These are phyloP conservation scores for Pythium aquatile DNA, from an alignment of 352 stramenopile species.

Conservation along the genomic window DNA sequence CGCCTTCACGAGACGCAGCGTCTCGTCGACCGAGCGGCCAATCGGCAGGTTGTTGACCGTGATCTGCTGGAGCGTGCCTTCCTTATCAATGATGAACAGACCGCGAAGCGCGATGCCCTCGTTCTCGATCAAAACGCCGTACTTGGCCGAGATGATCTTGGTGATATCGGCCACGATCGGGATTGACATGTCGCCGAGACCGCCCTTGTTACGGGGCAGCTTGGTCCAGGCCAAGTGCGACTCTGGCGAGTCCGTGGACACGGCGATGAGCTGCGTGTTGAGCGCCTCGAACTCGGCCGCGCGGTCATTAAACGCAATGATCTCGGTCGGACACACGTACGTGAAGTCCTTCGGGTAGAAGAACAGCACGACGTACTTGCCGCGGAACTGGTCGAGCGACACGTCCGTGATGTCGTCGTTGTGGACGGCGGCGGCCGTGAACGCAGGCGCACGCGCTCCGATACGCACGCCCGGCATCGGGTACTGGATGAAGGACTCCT, in stretches of 20 bases:
- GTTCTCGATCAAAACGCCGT: slow-evolving; percentile 88
- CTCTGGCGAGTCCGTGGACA: slow-evolving; percentile 90
- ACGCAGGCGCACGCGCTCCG: slow-evolving; percentile 61
- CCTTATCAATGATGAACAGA: slow-evolving; percentile 93
- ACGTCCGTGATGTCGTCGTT: slow-evolving; percentile 85
- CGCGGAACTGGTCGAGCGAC: slow-evolving; percentile 78
- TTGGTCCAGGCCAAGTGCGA: slow-evolving; percentile 90
- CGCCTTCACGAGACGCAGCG: slow-evolving; percentile 89
- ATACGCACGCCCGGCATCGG: slow-evolving; percentile 54
- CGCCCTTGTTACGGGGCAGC: slow-evolving; percentile 87
- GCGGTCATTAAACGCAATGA: slow-evolving; percentile 89
- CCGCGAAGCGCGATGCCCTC: slow-evolving; percentile 85
- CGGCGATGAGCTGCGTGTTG: slow-evolving; percentile 87
- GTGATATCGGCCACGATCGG: slow-evolving; percentile 92
- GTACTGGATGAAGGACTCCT: slow-evolving; percentile 83
- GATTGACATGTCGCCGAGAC: slow-evolving; percentile 92
- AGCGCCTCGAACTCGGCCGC: slow-evolving; percentile 77
- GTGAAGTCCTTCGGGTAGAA: slow-evolving; percentile 93
- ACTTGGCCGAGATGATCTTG: slow-evolving; percentile 90
- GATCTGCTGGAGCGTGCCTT: slow-evolving; percentile 85
- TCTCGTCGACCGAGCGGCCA: slow-evolving; percentile 91
- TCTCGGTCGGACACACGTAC: slow-evolving; percentile 90
- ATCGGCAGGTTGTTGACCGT: slow-evolving; percentile 93
- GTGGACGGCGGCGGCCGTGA: slow-evolving; percentile 72
- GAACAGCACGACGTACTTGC: slow-evolving; percentile 90